Evolutionary conservation across 2,329 filamentous ascomycete species (phyloP), one percentile per base, ranked within the genome.

Genomic region (Chaetomiaceae sp.): DNA sequence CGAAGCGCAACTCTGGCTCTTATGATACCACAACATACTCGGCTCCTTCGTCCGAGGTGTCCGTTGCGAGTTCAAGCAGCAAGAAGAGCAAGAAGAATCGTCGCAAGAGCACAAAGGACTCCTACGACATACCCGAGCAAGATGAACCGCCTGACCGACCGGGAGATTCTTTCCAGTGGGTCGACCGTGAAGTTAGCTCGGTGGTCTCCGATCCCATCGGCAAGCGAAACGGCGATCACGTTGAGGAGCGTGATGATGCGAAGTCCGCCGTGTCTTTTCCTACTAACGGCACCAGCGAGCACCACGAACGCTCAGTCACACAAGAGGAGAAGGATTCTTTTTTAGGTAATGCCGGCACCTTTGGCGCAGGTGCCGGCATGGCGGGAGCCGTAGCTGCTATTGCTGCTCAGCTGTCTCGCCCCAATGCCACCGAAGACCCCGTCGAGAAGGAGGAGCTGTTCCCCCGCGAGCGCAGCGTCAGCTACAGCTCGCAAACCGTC

Each of bases 331-430:
- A 73, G 68, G 69, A 77, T 72, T 81, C 81, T 85, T 85, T 85
- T 84, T 84, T 85, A 85, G 82, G 71, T 85, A 81, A 79, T 76
- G 79, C 82, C 81, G 81, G 74, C 78, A 85, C 77, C 77, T 75
- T 79, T 81, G 81, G 81, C 81, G 79, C 78, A 75, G 81, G 81
- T 85, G 82, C 73, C 81, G 82, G 82, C 78, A 67, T 79, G 70
- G 75, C 73, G 73, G 75, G 75, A 69, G 74, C 72, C 66, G 75
- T 70, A 58, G 70, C 69, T 64, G 71, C 69, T 54, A 59, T 70
- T 59, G 67, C 46, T 65, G 54, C 51, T 36, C 55, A 61, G 60
- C 40, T 53, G 36, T 51, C 57, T 53, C 59, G 56, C 53, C 57
- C 52, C 41, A 62, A 64, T 51, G 62, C 62, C 62, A 55, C 70